A percentile compares a stretch with the other conserved stretches of the same genome.
These are phyloP conservation scores for Piedraia hortae DNA, from an alignment of 2,329 filamentous ascomycete genomes.

Conservation along the genomic window DNA sequence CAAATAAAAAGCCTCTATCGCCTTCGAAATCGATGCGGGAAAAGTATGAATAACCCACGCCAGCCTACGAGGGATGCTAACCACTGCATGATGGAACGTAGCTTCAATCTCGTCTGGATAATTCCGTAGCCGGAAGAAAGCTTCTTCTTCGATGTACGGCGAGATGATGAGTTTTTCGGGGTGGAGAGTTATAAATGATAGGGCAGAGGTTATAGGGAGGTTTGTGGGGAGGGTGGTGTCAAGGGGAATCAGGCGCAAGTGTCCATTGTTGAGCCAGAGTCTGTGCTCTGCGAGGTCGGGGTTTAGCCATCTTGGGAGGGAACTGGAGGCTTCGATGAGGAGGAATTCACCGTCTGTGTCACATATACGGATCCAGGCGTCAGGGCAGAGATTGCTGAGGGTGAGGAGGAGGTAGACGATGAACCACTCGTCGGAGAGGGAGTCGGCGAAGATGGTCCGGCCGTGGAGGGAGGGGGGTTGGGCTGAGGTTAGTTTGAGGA, in stretches of 20 bases:
- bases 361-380: constrained; percentile 56
- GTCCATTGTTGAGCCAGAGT: constrained; percentile 63
- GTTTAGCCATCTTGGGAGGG: constrained; percentile 68
- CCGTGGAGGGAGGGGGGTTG: constrained; percentile 28
- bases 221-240: constrained; percentile 4
- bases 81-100: constrained; percentile 46
- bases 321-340: constrained; percentile 73
- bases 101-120: constrained; percentile 51
- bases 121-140: constrained; percentile 64
- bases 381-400: constrained; percentile 41
- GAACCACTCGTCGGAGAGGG: constrained; percentile 91
- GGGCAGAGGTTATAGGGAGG: constrained; percentile 37
- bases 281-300: constrained; percentile 71
- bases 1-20: constrained; percentile 76
- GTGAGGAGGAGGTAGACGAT: constrained; percentile 72
- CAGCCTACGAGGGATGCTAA: constrained; percentile 54
- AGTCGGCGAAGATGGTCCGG: constrained; percentile 69
- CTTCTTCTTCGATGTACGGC: constrained; percentile 52
- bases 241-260: constrained; percentile 44
- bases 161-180: constrained; percentile 39
- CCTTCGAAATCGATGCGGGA: constrained; percentile 52
- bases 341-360: constrained; percentile 91
- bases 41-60: constrained; percentile 52
- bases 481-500: constrained; percentile 30
- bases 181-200: constrained; percentile 28